Evolutionary conservation across 2,329 filamentous ascomycete genomes (phyloP), one percentile per base, ranked within the genome.

Genomic region (Cladosporium velox): DNA sequence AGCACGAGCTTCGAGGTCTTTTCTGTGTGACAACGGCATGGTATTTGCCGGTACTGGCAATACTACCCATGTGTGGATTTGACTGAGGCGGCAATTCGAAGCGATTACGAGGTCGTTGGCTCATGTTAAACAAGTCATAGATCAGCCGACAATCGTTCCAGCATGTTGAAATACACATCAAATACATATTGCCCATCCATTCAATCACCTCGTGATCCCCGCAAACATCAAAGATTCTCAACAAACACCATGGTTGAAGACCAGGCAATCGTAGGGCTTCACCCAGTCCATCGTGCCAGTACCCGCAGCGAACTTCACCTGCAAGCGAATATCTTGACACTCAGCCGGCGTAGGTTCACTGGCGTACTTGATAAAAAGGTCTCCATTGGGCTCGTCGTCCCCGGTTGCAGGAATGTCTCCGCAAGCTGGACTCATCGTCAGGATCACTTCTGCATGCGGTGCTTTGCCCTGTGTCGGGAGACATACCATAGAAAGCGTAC

Each of bases 401-500:
- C 7, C 58, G 2, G 24, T 34, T 41, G 28, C 18, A 4, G 58
- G 58, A 10, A 32, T 32, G 6, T 60, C 58, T 41, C 58, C 58
- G 18, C 58, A 60, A n/a, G 58, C 58, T 60, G 26, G 26, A 28
- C 7, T 7, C 24, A 34, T 24, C 7, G 41, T 60, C n/a, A 60
- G 35, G 34, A 12, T 30, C n/a, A n/a, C 18, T 21, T 32, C 28
- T n/a, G 10, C 18, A 60, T 15, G 15, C 6, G 21, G 18, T 44
- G 41, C 7, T 44, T 21, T 21, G n/a, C 18, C 30, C 21, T 11
- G 26, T 5, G 18, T 21, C 7, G 41, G 18, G 26, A 30, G 10
- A 47, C 58, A n/a, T 49, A 60, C 58, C 58, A 35, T 60, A 60
- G 41, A 60, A 60, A 1, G 58, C 58, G n/a, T 60, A 60, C 14